phyloP scores from a whole-genome alignment of 2,329 filamentous ascomycete genomes.

The Aspergillus sp. region DNA sequence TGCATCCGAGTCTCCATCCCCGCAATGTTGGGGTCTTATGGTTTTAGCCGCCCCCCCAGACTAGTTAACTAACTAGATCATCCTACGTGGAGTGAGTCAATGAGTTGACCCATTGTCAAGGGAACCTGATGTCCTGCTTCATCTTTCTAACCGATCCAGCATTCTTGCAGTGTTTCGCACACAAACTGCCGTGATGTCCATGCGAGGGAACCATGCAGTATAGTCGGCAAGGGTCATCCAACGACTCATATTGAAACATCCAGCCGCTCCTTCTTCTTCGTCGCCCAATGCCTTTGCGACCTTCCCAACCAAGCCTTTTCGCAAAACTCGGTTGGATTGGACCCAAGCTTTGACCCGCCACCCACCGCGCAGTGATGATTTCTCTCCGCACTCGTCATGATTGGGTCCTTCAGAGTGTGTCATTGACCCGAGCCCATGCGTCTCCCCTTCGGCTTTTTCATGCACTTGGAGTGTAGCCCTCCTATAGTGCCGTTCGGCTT shows the following conservation, averaged over 20 bases:
- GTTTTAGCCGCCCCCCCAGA: not conserved
- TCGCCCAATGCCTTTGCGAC: not conserved
- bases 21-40: constrained; percentile 1
- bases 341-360: constrained; percentile 15
- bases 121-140: not conserved
- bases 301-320: constrained; percentile 8
- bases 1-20: constrained; percentile 1
- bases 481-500: not conserved
- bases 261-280: not conserved
- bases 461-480: not conserved
- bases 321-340: constrained; percentile 4
- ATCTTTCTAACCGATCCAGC: not conserved
- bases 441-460: not conserved
- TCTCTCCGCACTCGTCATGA: constrained; percentile 7
- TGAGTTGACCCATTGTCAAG: not conserved
- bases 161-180: not conserved
- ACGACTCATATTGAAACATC: constrained; percentile 1
- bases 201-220: constrained; percentile 4
- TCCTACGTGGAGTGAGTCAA: not conserved
- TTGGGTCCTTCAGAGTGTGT: not conserved
- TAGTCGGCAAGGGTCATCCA: constrained; percentile 2
- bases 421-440: not conserved
- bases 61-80: not conserved
- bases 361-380: not conserved
- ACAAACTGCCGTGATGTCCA: not conserved